Conservation (phyloP, 148 eudicot species). For the Spergularia marina region DNA sequence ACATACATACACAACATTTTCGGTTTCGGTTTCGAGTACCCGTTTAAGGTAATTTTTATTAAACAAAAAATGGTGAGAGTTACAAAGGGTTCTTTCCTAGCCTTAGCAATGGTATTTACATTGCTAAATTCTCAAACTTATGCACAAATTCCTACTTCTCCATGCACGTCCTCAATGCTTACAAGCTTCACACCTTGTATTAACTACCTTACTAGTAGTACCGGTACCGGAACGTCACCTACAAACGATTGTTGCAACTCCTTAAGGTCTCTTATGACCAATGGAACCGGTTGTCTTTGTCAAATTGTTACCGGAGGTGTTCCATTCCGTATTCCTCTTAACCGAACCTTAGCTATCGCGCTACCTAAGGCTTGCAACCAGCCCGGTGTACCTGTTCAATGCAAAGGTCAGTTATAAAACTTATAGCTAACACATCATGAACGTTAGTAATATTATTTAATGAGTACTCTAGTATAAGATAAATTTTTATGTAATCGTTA, state of each 20-base stretch:
- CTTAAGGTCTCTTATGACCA: slow-evolving; percentile 47
- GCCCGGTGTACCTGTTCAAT: slow-evolving; percentile 68
- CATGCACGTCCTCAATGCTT: slow-evolving; percentile 58
- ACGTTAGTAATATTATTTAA: not conserved
- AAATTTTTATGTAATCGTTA: too few relatives aligned
- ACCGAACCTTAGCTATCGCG: slow-evolving; percentile 62
- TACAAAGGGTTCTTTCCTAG: slow-evolving; percentile 11
- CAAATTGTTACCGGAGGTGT: slow-evolving; percentile 57
- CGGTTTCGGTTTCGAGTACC: not conserved
- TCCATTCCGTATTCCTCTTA: slow-evolving; percentile 68
- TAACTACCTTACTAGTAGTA: slow-evolving; percentile 47
- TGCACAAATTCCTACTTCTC: slow-evolving; percentile 29
- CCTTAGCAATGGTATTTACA: slow-evolving; percentile 4
- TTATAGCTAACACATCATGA: not conserved
- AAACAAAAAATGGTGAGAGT: slow-evolving; percentile 3
- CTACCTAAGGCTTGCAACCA: slow-evolving; percentile 83
- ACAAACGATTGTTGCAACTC: slow-evolving; percentile 64
- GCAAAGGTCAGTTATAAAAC: slow-evolving; percentile 50
- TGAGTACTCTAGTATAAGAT: too few relatives aligned
- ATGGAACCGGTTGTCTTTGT: slow-evolving; percentile 69
- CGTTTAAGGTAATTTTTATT: not conserved
- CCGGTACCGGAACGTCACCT: slow-evolving; percentile 44
- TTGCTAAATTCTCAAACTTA: slow-evolving; percentile 7
- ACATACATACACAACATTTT: not conserved
- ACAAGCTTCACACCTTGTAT: slow-evolving; percentile 60